Evolutionary conservation across 2,329 filamentous ascomycete genomes (phyloP).

Genomic region (Nothophaeocryptopus gaeumannii): DNA sequence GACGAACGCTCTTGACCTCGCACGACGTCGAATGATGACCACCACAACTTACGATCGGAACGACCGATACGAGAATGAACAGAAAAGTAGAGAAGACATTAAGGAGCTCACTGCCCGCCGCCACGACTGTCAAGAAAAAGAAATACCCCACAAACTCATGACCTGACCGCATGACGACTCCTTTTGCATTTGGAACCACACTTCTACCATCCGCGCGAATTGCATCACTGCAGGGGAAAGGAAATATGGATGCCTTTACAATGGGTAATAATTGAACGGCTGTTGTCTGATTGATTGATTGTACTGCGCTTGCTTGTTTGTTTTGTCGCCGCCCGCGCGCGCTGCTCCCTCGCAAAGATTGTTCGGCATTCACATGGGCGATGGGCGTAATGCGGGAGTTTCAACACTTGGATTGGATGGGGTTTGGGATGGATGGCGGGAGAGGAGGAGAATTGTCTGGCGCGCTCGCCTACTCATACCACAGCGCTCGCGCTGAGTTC

Average conservation of each 20-base stretch:
- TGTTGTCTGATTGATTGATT: slow-evolving; percentile 3
- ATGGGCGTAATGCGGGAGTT: slow-evolving; percentile 1
- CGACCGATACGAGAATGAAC: slow-evolving; percentile 22
- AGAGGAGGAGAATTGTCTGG: not conserved
- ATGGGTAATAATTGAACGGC: slow-evolving; percentile 13
- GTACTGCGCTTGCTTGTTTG: not conserved
- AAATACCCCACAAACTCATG: not conserved
- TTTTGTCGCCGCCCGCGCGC: not conserved
- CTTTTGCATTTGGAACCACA: slow-evolving; percentile 5
- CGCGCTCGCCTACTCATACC: not conserved
- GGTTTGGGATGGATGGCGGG: not conserved
- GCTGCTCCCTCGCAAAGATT: not conserved
- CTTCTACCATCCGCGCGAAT: slow-evolving; percentile 1
- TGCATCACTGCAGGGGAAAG: slow-evolving; percentile 9
- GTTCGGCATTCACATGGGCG: not conserved
- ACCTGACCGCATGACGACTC: slow-evolving; percentile 3
- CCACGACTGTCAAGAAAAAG: slow-evolving; percentile 10
- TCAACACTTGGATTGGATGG: not conserved
- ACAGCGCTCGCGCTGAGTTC: not conserved
- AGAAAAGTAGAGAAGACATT: slow-evolving; percentile 22
- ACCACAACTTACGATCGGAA: slow-evolving; percentile 19
- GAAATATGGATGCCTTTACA: slow-evolving; percentile 1
- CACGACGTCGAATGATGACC: slow-evolving; percentile 16
- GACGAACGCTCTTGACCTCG: slow-evolving; percentile 9
- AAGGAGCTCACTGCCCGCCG: slow-evolving; percentile 21